Conservation (phyloP, 2,329 filamentous ascomycete genomes). For the Plectosphaerella sp. region DNA sequence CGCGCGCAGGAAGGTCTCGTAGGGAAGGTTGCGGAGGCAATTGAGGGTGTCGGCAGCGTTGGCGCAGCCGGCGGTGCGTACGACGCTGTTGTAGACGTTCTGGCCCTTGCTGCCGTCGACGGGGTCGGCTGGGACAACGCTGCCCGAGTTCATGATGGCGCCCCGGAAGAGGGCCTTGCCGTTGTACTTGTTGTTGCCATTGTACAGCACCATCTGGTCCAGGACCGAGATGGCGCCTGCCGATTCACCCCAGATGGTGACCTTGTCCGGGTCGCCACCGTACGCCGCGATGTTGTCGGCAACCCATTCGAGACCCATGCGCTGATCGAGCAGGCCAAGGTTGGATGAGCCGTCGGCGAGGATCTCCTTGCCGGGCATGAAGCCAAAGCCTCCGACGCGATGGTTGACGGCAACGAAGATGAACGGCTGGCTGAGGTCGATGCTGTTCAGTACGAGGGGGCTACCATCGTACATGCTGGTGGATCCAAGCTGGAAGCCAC, state of each 20-base stretch:
- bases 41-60: constrained; percentile 51
- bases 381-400: constrained; percentile 69
- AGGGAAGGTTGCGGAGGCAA: constrained; percentile 60
- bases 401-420: constrained; percentile 78
- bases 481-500: constrained; percentile 55
- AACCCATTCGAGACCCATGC: constrained; percentile 70
- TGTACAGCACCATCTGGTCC: constrained; percentile 71
- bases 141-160: constrained; percentile 74
- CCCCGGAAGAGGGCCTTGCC: constrained; percentile 70
- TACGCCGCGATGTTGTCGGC: constrained; percentile 73
- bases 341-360: constrained; percentile 64
- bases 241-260: constrained; percentile 75
- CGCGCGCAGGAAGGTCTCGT: constrained; percentile 58
- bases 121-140: constrained; percentile 53
- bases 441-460: constrained; percentile 38
- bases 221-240: constrained; percentile 70
- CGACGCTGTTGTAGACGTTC: constrained; percentile 58
- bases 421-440: constrained; percentile 55
- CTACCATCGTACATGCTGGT: constrained; percentile 48
- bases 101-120: constrained; percentile 66
- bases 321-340: constrained; percentile 68
- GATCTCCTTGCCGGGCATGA: constrained; percentile 65
- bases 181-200: constrained; percentile 70
- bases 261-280: constrained; percentile 73
- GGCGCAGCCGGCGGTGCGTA: constrained; percentile 57